These are phyloP conservation scores for Craspedostauros australis DNA, from an alignment of 108 stramenopile species.

Conservation along the genomic window DNA sequence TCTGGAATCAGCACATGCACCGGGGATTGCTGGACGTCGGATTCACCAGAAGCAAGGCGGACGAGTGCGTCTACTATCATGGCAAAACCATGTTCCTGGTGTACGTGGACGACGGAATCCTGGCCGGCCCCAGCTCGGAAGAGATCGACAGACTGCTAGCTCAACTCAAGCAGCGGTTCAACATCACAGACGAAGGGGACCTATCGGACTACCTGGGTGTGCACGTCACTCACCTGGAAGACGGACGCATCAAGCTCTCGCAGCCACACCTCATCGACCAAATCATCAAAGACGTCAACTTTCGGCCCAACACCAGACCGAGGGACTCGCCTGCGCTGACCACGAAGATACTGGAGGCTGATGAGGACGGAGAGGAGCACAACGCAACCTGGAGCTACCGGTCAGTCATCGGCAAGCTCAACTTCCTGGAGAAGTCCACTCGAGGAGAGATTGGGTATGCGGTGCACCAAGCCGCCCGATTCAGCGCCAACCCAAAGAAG, in stretches of 20 bases:
- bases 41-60: conserved; percentile 2
- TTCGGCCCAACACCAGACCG: too few relatives aligned
- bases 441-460: conserved; percentile 40
- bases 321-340: too few relatives aligned
- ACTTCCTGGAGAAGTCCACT: conserved; percentile 21
- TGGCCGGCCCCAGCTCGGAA: neutral
- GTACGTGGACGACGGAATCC: conserved; percentile 13
- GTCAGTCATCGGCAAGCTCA: conserved; percentile 38
- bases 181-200: conserved; percentile 9
- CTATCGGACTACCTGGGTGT: conserved; percentile 9
- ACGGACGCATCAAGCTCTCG: neutral
- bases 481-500: conserved; percentile 26
- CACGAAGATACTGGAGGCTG: too few relatives aligned
- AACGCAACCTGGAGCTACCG: conserved; percentile 9
- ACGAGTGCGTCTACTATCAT: conserved; percentile 13
- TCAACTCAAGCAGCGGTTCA: neutral
- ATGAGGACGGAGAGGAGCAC: neutral
- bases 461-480: conserved; percentile 37
- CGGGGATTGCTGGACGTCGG: conserved; percentile 5
- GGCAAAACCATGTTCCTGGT: conserved; percentile 4
- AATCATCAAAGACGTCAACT: conserved; percentile 1
- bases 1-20: conserved; percentile 3
- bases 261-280: conserved; percentile 10
- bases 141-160: conserved; percentile 6
- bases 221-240: neutral